Percentiles rank a stretch among this genome's conserved stretches.
These are phyloP conservation scores for Lecanicillium sp. DNA, from an alignment of 2,329 filamentous ascomycete species.

Conservation along the genomic window DNA sequence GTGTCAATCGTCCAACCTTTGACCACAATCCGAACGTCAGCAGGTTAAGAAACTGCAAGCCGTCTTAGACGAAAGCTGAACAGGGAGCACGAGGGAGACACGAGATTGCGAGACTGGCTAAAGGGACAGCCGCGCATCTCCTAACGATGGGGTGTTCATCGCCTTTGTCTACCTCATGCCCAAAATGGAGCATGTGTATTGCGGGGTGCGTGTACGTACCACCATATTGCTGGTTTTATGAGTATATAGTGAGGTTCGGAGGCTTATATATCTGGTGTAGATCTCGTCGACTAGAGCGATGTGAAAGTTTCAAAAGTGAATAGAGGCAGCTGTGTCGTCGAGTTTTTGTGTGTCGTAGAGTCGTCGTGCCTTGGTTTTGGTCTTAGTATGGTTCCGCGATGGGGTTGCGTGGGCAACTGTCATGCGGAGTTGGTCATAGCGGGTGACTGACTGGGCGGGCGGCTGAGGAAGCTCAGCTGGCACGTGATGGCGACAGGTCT, in stretches of 20 bases:
- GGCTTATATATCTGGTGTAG: too few relatives aligned
- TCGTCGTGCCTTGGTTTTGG: too few relatives aligned
- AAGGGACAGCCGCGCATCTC: too few relatives aligned
- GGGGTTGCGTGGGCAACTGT: slow-evolving; percentile 9
- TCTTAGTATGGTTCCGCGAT: slow-evolving; percentile 2
- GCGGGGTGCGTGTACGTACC: slow-evolving; percentile 3
- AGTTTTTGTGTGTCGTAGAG: too few relatives aligned
- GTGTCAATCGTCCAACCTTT: slow-evolving; percentile 86
- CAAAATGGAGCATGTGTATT: slow-evolving; percentile 2
- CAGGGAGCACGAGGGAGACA: too few relatives aligned
- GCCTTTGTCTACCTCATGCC: slow-evolving; percentile 9
- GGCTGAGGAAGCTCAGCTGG: slow-evolving; percentile 1
- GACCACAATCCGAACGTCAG: slow-evolving; percentile 60
- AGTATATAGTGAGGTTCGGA: neutral
- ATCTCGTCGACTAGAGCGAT: too few relatives aligned
- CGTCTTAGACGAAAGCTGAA: slow-evolving; percentile 23
- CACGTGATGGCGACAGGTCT: neutral
- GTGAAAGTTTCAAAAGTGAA: neutral
- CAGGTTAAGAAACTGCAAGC: slow-evolving; percentile 52
- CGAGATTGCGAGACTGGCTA: too few relatives aligned
- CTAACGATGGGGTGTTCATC: slow-evolving; percentile 8
- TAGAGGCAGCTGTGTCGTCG: neutral
- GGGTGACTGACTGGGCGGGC: slow-evolving; percentile 3
- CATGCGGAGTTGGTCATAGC: neutral
- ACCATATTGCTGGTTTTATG: slow-evolving; percentile 1